Percentiles rank a stretch among this genome's conserved stretches.
These are phyloP conservation scores for Trichosporon sp. DNA, from an alignment of 1,284 basidiomycete genomes.

Conservation along the genomic window DNA sequence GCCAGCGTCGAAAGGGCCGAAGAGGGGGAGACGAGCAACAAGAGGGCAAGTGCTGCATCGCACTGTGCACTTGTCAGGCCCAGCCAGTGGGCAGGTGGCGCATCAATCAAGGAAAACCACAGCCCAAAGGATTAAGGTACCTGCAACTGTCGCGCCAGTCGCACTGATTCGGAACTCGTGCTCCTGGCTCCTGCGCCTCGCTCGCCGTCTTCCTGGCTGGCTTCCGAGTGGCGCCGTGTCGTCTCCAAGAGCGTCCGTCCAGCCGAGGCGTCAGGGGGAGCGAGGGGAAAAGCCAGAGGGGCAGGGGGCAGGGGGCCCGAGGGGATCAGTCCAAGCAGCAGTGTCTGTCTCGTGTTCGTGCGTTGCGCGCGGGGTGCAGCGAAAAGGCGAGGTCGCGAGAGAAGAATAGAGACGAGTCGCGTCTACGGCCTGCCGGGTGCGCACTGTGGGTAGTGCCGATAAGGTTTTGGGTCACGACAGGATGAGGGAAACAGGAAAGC, in stretches of 20 bases:
- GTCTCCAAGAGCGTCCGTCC: background rate
- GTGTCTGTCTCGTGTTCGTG: background rate
- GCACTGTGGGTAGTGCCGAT: background rate
- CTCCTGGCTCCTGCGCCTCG: background rate
- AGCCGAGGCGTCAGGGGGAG: background rate
- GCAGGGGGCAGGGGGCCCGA: background rate
- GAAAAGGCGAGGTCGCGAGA: background rate
- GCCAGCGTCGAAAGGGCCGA: background rate
- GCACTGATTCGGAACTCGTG: background rate
- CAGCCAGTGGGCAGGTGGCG: background rate
- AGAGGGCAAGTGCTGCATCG: background rate
- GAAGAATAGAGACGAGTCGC: background rate
- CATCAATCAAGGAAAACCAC: background rate
- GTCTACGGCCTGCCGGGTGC: background rate
- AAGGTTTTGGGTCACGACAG: background rate
- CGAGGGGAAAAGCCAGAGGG: background rate
- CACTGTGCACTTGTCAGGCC: background rate
- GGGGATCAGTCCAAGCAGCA: background rate
- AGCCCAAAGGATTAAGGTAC: background rate
- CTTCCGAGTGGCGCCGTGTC: slow-evolving; percentile 1
- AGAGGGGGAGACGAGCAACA: background rate
- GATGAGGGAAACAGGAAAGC: background rate
- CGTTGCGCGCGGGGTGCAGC: background rate
- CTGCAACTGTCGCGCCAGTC: background rate
- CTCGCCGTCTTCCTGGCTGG: background rate